These are phyloP conservation scores for Mycena maculata DNA, from an alignment of 768 basidiomycete genomes.

Conservation along the genomic window DNA sequence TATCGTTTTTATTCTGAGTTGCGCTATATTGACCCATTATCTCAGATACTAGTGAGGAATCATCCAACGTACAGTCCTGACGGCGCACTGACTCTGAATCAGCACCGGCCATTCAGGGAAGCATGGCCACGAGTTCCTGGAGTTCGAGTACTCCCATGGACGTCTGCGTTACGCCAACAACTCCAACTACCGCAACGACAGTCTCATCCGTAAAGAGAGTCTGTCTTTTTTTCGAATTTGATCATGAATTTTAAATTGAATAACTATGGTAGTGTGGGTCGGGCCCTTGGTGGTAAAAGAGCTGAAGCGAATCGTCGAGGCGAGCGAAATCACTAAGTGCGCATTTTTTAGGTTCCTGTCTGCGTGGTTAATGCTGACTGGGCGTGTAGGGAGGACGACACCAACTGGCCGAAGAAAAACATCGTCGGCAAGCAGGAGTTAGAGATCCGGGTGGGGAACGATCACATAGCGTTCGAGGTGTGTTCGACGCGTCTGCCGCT, in stretches of 20 bases:
- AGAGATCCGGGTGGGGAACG: slow-evolving; percentile 92
- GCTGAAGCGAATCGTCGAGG: slow-evolving; percentile 91
- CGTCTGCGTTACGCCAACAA: slow-evolving; percentile 98
- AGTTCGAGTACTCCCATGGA: slow-evolving; percentile 98
- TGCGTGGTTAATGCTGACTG: background rate
- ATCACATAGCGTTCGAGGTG: slow-evolving; percentile 98
- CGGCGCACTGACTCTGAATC: slow-evolving; percentile 11
- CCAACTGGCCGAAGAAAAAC: slow-evolving; percentile 99
- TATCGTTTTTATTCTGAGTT: slow-evolving; percentile 4
- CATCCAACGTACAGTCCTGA: background rate
- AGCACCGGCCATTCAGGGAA: slow-evolving; percentile 99
- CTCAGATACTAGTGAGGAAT: slow-evolving; percentile 60
- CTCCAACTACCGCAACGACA: slow-evolving; percentile 98
- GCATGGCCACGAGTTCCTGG: slow-evolving; percentile 97
- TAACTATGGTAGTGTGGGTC: slow-evolving; percentile 80
- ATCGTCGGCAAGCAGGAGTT: slow-evolving; percentile 99
- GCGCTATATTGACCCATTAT: slow-evolving; percentile 10
- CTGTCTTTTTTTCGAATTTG: slow-evolving; percentile 45
- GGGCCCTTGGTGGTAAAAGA: slow-evolving; percentile 93
- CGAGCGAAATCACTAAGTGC: slow-evolving; percentile 95
- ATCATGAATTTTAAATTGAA: background rate
- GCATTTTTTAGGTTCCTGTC: slow-evolving; percentile 35
- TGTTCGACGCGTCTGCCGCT: slow-evolving; percentile 36
- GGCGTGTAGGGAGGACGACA: slow-evolving; percentile 89
- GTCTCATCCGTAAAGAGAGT: slow-evolving; percentile 99